Evolutionary conservation across 176 grass and related monocot species (phyloP), one percentile per base, ranked within the genome.

Genomic region (Thinopyrum elongatum): DNA sequence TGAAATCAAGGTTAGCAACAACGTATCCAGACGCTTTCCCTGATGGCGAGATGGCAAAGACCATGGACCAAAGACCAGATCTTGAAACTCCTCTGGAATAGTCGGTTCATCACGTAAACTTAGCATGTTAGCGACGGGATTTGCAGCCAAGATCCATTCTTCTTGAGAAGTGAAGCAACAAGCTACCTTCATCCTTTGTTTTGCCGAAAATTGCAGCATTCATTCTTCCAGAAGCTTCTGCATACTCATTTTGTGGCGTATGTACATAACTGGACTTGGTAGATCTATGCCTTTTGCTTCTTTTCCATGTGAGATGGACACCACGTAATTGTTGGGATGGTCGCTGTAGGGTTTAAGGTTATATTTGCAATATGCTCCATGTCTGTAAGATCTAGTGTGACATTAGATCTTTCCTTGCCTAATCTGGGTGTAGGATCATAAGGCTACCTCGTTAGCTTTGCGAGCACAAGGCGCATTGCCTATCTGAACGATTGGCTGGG

Each of bases 11-110:
- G 84, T 62, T 95, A 70, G 88, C 87, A 75, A 76, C 97, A 14
- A 94, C 92, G 44, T 94, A 98, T 95, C 94, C 94, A 10, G 96
- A 98, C 80, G 93, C 96, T 76, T 98, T 95, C 84, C 91, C 91
- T 21, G 86, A 94, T 86, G 87, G 85, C 2, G 85, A 85, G 0
- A 84, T 89, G 82, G 64, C 84, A 39, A 60, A 88, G 15, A 80
- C 62, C 28, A 80, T 95, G 63, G 96, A 94, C 61, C 88, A 95
- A 89, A 98, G 96, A 85, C 93, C 93, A 39, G 93, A 98, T 69
- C 93, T 98, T 77, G 93, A 98, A 74, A 91, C 22, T 33, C 84
- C 90, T 84, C 70, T 95, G 12, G 74, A 90, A 36, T 85, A 90
- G 79, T 64, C 5, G 14, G 21, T 15, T 30, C 33, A 2, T 38